Base-by-base conservation (phyloP, 2,329 filamentous ascomycete genomes). In the Rhynchosporium agropyri region DNA sequence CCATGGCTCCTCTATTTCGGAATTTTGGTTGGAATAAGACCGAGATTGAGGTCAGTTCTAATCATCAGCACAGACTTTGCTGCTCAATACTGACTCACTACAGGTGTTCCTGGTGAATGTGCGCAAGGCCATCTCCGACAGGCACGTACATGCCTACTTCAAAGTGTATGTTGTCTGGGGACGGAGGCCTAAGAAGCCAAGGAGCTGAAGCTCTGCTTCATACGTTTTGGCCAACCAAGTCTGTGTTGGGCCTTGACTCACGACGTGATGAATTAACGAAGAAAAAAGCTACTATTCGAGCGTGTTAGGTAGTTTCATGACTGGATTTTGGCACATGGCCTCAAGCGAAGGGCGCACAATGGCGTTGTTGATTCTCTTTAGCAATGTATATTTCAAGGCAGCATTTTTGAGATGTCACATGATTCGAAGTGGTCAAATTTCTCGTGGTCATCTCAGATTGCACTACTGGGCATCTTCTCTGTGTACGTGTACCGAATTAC, bases 81-180 rank as follows among this genome's bases (percentile, higher is more conserved):
- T 20, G 6, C 15, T 29, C 1, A 4, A 26, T 9, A 49, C 54
- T 64, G n/a, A 54, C 13, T 40, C 54, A n/a, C 1, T 1, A 8
- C 20, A 71, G 69, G 70, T 73, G 0, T 72, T 71, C 49, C 60
- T 72, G 2, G 70, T 72, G 6, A 67, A 70, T 54, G 63, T 72
- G 9, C 67, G 71, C 7, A 69, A 69, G 60, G 58, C 67, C 5
- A 67, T 74, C 13, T 61, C 61, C 3, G 69, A 74, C 58, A 68
- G 61, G 43, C 58, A 61, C 15, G 64, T 74, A 5, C 72, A 74
- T 54, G 69, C 69, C 2, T 74, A 74, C 60, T 65, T 72, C 33
- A 69, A 67, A 36, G 58, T 73, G 10, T 69, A 67, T 49, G 71
- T 74, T 8, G 71, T 74, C 0, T 73, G 67, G 66, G 72, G 71